Evolutionary conservation across 2,329 filamentous ascomycete species (phyloP).

Genomic region (Sclerotinia trifoliorum): DNA sequence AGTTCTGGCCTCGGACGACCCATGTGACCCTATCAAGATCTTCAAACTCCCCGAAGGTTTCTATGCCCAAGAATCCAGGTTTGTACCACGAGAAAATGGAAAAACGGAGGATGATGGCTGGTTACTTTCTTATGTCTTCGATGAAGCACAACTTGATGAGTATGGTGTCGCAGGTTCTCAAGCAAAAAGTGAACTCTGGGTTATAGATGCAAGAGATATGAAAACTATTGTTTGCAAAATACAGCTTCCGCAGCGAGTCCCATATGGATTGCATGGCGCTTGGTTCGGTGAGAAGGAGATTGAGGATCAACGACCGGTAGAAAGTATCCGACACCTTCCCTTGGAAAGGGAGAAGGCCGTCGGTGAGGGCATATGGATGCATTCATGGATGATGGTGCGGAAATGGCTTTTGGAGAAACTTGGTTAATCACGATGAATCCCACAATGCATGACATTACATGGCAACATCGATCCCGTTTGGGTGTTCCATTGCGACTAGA

Average conservation of each 20-base stretch:
- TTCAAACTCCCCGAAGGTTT: slow-evolving; percentile 60
- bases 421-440: background rate
- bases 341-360: background rate
- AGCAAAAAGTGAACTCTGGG: slow-evolving; percentile 63
- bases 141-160: slow-evolving; percentile 60
- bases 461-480: background rate
- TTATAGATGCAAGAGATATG: slow-evolving; percentile 65
- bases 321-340: slow-evolving; percentile 31
- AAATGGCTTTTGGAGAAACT: background rate
- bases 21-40: slow-evolving; percentile 56
- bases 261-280: slow-evolving; percentile 65
- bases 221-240: slow-evolving; percentile 57
- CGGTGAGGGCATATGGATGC: background rate
- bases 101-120: slow-evolving; percentile 63
- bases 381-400: slow-evolving; percentile 5
- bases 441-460: background rate
- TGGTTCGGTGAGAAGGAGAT: slow-evolving; percentile 60
- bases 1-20: slow-evolving; percentile 48
- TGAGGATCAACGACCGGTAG: slow-evolving; percentile 43
- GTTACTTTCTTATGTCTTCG: slow-evolving; percentile 67
- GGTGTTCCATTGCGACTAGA: no score
- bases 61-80: slow-evolving; percentile 67
- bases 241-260: slow-evolving; percentile 62
- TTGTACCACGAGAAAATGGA: slow-evolving; percentile 51
- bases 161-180: slow-evolving; percentile 39